These are phyloP conservation scores for Colletotrichum noveboracense DNA, from an alignment of 2,329 filamentous ascomycete genomes.

Conservation along the genomic window DNA sequence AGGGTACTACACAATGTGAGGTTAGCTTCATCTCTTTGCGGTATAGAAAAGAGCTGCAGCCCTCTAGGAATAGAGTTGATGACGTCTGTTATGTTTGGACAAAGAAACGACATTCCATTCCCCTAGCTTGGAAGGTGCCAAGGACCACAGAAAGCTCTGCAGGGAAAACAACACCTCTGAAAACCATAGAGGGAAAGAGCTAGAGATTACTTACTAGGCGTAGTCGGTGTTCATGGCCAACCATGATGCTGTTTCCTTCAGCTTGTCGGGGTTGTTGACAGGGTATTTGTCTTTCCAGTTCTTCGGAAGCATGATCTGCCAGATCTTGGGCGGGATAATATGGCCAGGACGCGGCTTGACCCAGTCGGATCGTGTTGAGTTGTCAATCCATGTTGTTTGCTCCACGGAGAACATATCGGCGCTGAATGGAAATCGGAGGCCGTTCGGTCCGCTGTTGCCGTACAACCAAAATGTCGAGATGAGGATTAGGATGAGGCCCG, in stretches of 20 bases:
- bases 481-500: not conserved
- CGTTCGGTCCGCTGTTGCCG: not conserved
- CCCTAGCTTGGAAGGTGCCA: not conserved
- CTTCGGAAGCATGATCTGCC: constrained; percentile 23
- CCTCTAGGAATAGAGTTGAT: not conserved
- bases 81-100: not conserved
- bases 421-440: not conserved
- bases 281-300: not conserved
- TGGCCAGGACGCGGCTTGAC: not conserved
- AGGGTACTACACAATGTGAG: constrained; percentile 25
- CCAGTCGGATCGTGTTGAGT: not conserved
- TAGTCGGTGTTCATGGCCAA: constrained; percentile 20
- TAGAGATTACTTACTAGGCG: constrained; percentile 10
- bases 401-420: not conserved
- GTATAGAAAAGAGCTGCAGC: not conserved
- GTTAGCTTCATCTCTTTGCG: not conserved
- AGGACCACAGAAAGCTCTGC: not conserved
- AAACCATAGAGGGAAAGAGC: not conserved
- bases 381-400: not conserved
- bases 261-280: not conserved
- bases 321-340: constrained; percentile 13
- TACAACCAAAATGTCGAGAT: not conserved
- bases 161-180: fast-evolving
- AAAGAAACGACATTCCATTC: not conserved
- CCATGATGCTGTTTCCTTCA: constrained; percentile 16